Conservation (phyloP, 352 stramenopile species). For the Plasmopara halstedii region DNA sequence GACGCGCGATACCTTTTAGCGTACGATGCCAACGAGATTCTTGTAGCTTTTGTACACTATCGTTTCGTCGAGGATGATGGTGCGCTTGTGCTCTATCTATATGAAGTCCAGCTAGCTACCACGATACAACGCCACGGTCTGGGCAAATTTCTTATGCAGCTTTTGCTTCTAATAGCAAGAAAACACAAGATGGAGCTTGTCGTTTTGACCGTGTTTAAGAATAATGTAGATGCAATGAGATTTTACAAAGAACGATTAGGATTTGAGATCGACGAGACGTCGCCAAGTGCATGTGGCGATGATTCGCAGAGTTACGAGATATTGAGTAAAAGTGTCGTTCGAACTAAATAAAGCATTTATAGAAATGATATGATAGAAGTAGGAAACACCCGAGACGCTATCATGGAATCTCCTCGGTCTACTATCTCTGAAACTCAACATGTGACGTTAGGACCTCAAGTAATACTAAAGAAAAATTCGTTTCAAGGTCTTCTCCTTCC, state of each 20-base stretch:
- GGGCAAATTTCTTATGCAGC: constrained; percentile 88
- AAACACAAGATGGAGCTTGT: constrained; percentile 84
- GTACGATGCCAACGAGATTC: constrained; percentile 27
- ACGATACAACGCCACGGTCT: constrained; percentile 65
- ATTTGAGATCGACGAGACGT: constrained; percentile 88
- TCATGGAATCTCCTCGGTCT: constrained; percentile 14
- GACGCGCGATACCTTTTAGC: constrained; percentile 85
- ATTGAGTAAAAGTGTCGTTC: constrained; percentile 56
- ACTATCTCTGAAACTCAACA: constrained; percentile 11
- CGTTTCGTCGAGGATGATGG: constrained; percentile 90
- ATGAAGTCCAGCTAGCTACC: constrained; percentile 88
- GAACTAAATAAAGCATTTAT: constrained; percentile 18
- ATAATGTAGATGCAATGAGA: constrained; percentile 71
- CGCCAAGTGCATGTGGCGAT: constrained; percentile 74
- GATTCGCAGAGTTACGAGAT: constrained; percentile 78
- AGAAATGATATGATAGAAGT: not conserved
- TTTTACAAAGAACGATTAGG: constrained; percentile 87
- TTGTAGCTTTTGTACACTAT: constrained; percentile 85
- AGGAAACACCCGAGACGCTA: too few relatives aligned
- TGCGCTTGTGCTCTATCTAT: constrained; percentile 88
- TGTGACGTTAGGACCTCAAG: constrained; percentile 36
- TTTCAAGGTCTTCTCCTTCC: constrained; percentile 61
- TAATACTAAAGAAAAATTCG: constrained; percentile 60
- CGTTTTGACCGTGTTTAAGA: constrained; percentile 92
- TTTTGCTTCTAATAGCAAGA: constrained; percentile 77